Conservation (phyloP, 805 yeast species). For the Nakazawaea ishiwadae region DNA sequence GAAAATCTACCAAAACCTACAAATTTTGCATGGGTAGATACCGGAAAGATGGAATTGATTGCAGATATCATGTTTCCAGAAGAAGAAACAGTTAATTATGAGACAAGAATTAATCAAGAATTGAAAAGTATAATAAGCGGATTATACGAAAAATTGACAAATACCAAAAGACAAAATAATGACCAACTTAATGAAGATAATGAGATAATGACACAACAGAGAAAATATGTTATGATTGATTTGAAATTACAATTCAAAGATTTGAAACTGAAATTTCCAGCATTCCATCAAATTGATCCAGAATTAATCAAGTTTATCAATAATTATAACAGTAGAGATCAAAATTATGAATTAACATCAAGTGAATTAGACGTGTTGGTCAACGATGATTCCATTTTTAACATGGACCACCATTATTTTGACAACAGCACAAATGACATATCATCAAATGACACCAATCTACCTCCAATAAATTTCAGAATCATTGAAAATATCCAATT, state of each 20-base stretch:
- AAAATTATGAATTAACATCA: slow-evolving; percentile 21
- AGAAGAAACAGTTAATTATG: slow-evolving; percentile 24
- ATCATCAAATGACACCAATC: slow-evolving; percentile 15
- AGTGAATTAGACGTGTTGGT: slow-evolving; percentile 19
- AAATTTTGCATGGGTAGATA: slow-evolving; percentile 67
- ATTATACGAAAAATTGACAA: slow-evolving; percentile 16
- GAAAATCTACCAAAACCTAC: slow-evolving; percentile 25
- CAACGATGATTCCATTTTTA: slow-evolving; percentile 24
- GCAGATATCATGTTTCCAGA: slow-evolving; percentile 73
- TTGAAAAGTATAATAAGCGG: slow-evolving; percentile 14
- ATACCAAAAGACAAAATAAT: not conserved
- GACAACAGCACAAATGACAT: not conserved
- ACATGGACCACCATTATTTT: slow-evolving; percentile 17
- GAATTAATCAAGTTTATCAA: slow-evolving; percentile 61
- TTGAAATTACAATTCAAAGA: slow-evolving; percentile 61
- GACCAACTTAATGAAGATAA: slow-evolving; percentile 19
- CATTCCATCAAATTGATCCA: slow-evolving; percentile 40
- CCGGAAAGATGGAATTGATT: slow-evolving; percentile 63
- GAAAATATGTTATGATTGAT: slow-evolving; percentile 61
- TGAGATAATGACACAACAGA: slow-evolving; percentile 17
- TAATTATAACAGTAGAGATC: slow-evolving; percentile 24
- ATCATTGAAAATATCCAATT: slow-evolving; percentile 36
- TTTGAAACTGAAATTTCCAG: slow-evolving; percentile 51
- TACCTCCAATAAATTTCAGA: slow-evolving; percentile 35
- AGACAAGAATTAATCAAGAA: slow-evolving; percentile 18